Base-by-base conservation (phyloP, 2,329 filamentous ascomycete species). In the Lasiodiplodia theobromae region DNA sequence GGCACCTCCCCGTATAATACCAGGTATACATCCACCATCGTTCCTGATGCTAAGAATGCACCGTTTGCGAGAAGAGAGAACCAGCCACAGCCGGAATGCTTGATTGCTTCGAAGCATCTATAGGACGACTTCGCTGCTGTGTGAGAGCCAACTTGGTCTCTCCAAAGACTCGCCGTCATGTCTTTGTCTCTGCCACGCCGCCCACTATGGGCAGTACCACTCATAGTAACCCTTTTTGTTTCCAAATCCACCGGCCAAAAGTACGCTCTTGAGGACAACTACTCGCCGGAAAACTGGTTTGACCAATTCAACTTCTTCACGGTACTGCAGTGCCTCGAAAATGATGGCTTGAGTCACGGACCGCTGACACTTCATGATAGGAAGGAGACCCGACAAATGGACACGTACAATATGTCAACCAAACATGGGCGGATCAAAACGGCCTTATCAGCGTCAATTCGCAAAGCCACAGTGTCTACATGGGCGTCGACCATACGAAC, bases 301-400 rank as follows among this genome's bases (percentile, higher is more conserved):
- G 75, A 80, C 70, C 73, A 72, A 40, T 85, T 85, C 72, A 76
- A 80, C 52, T 81, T 82, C 71, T 84, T 80, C 73, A 69, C 62
- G 2, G 68, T 69, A 38, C 18, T 25, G 21, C 40, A 38, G 14
- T 6, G 10, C 34, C 21, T 25, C 23, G 12, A 12, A 16, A 8
- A 10, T 47, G 16, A 16, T n/a, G 21, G 23, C n/a, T 14, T 7
- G 7, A 14, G 12, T 47, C 23, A 11, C 12, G 14, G 21, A 10
- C 23, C 16, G 25, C 65, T 67, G 31, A 67, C 28, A 37, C 25
- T 56, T 40, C 21, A 28, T 38, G 16, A 4, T 34, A 68, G 62
- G 68, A 51, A 3, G 72, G 72, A 16, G 77, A 79, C 69, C 77
- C 75, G 4, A 79, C 77, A 10, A 72, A 73, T 54, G 72, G 74